Base-by-base conservation (phyloP, 129 eudicot genomes). In the Pulicaria dysenterica region DNA sequence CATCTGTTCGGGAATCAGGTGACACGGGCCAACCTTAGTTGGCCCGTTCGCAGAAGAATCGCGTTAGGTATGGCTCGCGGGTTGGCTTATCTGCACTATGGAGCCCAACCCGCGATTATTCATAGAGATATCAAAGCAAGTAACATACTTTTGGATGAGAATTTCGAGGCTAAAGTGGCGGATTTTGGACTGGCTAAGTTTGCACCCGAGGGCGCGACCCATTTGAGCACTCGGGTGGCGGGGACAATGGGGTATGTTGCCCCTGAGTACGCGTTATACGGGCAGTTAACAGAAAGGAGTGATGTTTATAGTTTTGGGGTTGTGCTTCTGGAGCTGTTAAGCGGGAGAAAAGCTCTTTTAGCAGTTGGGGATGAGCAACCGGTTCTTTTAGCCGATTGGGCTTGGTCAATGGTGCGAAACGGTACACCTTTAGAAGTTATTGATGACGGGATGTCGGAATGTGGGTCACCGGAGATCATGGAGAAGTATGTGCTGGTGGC, bases 221-320 rank as follows among this genome's bases (percentile, higher is more conserved):
- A 93, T 77, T 60, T 93, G 88, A 93, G 98, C 69, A 93, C 98
- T 31, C 70, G 92, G 49, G 96, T 93, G 0, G 98, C 98, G 0
- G 98, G 98, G 60, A 93, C 98, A 7, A 93, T 87, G 96, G 98
- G 98, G 6, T 89, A 93, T 63, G 90, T 93, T 5, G 92, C 98
- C 1, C 98, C 98, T 0, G 98, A 93, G 78, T 93, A 93, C 48
- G 98, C 98, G 7, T 77, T 93, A 44, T 93, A 93, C 8, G 98
- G 98, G 1, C 96, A 93, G 12, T 62, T 93, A 49, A 93, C 98
- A 0, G 96, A 93, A 79, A 87, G 92, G 54, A 89, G 92, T 37
- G 98, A 93, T n/a, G 98, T 93, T 39, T 93, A 89, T 66, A 87
- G 96, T 71, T 93, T 89, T 66, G 98, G 98, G 13, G 87, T 93